phyloP scores from a whole-genome alignment of 768 basidiomycete genomes.

The Myochromella boudieri region DNA sequence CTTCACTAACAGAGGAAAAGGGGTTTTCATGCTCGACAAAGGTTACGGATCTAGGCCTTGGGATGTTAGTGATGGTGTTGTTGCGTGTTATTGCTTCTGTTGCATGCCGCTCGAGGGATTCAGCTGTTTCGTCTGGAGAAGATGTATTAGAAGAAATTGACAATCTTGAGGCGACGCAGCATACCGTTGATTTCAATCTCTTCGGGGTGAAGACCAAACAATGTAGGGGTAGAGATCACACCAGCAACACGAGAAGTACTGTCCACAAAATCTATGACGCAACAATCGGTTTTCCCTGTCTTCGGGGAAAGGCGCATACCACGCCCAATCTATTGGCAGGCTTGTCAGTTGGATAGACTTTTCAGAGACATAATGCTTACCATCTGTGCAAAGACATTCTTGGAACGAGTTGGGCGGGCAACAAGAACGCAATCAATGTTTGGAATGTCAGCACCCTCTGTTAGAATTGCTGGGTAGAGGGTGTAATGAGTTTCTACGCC shows the following conservation, averaged over 20 bases:
- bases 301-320: constrained; percentile 84
- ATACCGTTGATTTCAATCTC: constrained; percentile 63
- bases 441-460: constrained; percentile 94
- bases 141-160: too few relatives aligned
- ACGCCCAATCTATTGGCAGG: constrained; percentile 74
- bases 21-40: constrained; percentile 80
- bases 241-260: constrained; percentile 66
- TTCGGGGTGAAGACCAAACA: constrained; percentile 83
- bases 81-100: constrained; percentile 23
- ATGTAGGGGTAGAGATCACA: constrained; percentile 73
- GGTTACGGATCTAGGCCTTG: constrained; percentile 60
- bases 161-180: constrained; percentile 12
- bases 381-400: constrained; percentile 93
- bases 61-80: constrained; percentile 34
- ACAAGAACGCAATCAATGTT: constrained; percentile 91
- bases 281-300: constrained; percentile 83
- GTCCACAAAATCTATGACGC: constrained; percentile 91
- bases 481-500: neutral
- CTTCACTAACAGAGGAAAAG: constrained; percentile 52
- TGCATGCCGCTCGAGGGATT: constrained; percentile 45
- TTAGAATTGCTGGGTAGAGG: constrained; percentile 65
- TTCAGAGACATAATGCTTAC: constrained; percentile 36
- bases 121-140: too few relatives aligned
- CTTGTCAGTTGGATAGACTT: neutral
- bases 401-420: constrained; percentile 85